These are phyloP conservation scores for Medicago arabica DNA, from an alignment of 306 rosid species.

Conservation along the genomic window DNA sequence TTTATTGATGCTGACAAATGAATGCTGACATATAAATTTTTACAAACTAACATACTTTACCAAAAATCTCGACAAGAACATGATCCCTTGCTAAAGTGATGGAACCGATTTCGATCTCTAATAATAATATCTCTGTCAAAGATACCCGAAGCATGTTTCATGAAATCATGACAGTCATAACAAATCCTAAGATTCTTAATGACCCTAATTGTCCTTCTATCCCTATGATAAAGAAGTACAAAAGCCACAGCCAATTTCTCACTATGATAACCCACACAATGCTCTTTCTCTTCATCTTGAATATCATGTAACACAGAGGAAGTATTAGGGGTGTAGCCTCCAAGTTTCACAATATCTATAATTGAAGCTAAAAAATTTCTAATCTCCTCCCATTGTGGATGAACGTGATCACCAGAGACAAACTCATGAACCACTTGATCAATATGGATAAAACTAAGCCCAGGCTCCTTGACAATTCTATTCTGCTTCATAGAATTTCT, in stretches of 20 bases:
- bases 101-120: constrained; percentile 63
- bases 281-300: constrained; percentile 68
- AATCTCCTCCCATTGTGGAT: constrained; percentile 56
- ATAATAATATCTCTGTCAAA: constrained; percentile 52
- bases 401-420: constrained; percentile 62
- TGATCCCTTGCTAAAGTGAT: constrained; percentile 58
- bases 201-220: constrained; percentile 59
- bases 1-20: constrained; percentile 10
- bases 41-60: constrained; percentile 43
- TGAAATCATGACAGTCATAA: constrained; percentile 66
- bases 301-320: constrained; percentile 61
- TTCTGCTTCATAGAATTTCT: constrained; percentile 60
- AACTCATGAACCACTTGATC: constrained; percentile 63
- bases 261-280: constrained; percentile 61
- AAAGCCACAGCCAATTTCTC: constrained; percentile 72
- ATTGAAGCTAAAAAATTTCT: constrained; percentile 48
- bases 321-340: constrained; percentile 55
- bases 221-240: constrained; percentile 55
- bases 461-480: constrained; percentile 61
- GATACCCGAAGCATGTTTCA: constrained; percentile 59
- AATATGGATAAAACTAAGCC: constrained; percentile 55
- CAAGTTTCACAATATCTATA: constrained; percentile 45
- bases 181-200: constrained; percentile 70
- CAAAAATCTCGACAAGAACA: constrained; percentile 69
- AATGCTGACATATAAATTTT: constrained; percentile 24